Evolutionary conservation across 257 asterid species (phyloP), one percentile per base, ranked within the genome.

Genomic region (Knoxia roxburghii): DNA sequence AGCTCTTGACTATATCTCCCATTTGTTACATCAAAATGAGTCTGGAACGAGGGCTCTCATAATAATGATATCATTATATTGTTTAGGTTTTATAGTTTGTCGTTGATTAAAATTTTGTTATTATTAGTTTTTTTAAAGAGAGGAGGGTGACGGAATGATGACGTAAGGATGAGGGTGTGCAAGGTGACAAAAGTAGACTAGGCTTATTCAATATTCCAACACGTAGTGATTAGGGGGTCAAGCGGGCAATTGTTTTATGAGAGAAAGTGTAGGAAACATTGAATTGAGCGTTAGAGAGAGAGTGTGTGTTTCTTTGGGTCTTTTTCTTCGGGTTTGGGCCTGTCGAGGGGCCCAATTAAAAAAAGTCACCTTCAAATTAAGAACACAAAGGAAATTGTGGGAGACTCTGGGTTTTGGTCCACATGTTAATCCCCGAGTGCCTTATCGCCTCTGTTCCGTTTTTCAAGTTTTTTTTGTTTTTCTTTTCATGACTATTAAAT

Each of bases 101-200:
- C n/a, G n/a, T n/a, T n/a, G n/a, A n/a, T n/a, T n/a, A n/a, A n/a
- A n/a, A n/a, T n/a, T n/a, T n/a, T n/a, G n/a, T n/a, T n/a, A n/a
- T n/a, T n/a, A n/a, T n/a, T n/a, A n/a, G n/a, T n/a, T n/a, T n/a
- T n/a, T n/a, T n/a, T n/a, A 37, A 37, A 9, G 41, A 4, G 24
- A 56, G 14, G 35, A 71, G 53, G 62, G 60, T 75, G 82, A 79
- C 67, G 86, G 33, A 62, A 29, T 0, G 24, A 62, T 81, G 88
- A 75, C 60, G 66, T 7, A 71, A 68, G 59, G n/a, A 15, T 74
- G 78, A 77, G 77, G 83, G 14, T 72, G 72, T 61, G 79, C 61
- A 84, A 82, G 72, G 27, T 73, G 82, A 82, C 84, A 67, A 80
- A 78, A 76, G 39, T 49, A 73, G 82, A 80, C 78, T 76, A 60